Evolutionary conservation across 148 eudicot genomes (phyloP).

Genomic region (Vaccinium corymbosum): DNA sequence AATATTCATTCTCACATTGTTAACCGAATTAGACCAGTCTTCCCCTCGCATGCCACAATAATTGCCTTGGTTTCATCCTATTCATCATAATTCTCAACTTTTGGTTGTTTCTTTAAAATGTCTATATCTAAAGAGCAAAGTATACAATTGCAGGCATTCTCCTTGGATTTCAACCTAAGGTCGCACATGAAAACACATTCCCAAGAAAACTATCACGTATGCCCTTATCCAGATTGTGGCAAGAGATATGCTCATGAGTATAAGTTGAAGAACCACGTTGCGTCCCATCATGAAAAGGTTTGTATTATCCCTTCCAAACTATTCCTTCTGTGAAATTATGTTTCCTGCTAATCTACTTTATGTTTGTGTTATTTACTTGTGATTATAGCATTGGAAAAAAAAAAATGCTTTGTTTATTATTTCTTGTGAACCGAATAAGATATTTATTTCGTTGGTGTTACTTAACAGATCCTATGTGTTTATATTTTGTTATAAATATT

Average conservation of each 20-base stretch:
- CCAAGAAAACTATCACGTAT: slow-evolving; percentile 91
- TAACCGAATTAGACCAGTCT: background rate
- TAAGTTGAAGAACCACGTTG: slow-evolving; percentile 84
- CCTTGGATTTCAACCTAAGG: slow-evolving; percentile 92
- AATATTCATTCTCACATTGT: background rate
- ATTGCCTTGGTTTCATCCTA: background rate
- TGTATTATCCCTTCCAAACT: background rate
- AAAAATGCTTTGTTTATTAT: background rate
- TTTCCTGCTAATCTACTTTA: background rate
- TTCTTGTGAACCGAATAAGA: background rate
- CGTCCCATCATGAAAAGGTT: slow-evolving; percentile 87
- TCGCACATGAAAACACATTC: slow-evolving; percentile 99
- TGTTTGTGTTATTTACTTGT: background rate
- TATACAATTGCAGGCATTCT: slow-evolving; percentile 68
- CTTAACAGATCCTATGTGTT: background rate
- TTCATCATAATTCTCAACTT: background rate
- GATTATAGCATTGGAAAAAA: background rate
- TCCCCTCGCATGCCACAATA: background rate
- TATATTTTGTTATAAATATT: background rate
- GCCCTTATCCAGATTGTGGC: slow-evolving; percentile 89
- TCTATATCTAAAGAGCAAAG: background rate
- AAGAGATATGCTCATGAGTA: slow-evolving; percentile 97
- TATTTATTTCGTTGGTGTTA: background rate
- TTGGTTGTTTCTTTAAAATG: background rate
- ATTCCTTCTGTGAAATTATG: background rate